Evolutionary conservation across 2,329 filamentous ascomycete species (phyloP).

Genomic region (Neonectria coccinea): DNA sequence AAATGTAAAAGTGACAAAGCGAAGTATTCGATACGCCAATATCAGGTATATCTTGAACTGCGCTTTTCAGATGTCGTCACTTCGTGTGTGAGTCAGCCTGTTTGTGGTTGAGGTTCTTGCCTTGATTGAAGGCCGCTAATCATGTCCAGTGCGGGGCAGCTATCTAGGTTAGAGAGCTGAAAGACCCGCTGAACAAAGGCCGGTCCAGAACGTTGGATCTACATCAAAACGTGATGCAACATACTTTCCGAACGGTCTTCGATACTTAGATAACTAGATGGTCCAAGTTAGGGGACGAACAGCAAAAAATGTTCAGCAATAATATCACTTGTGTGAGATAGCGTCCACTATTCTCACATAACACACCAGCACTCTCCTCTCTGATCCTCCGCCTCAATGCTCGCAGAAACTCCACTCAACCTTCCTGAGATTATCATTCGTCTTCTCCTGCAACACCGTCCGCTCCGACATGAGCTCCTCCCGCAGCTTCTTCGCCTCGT

Average conservation of each 20-base stretch:
- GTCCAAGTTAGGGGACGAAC: no score
- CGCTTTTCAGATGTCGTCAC: background rate
- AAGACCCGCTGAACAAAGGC: constrained; percentile 1
- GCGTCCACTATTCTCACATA: no score
- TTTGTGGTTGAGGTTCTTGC: background rate
- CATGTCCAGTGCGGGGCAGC: background rate
- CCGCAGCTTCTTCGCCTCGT: constrained; percentile 41
- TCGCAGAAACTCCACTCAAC: constrained; percentile 44
- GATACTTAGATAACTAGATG: no score
- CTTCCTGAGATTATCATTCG: constrained; percentile 4
- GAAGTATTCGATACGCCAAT: background rate
- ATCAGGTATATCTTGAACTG: background rate
- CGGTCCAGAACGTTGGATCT: background rate
- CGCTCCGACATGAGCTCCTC: constrained; percentile 47
- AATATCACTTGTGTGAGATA: no score
- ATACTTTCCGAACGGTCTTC: no score
- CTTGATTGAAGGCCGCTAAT: background rate
- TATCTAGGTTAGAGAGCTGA: background rate
- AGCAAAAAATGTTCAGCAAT: no score
- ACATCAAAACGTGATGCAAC: background rate
- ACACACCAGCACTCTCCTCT: no score
- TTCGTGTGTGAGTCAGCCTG: constrained; percentile 1
- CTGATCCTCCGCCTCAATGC: constrained; percentile 29
- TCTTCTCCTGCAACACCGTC: constrained; percentile 21
- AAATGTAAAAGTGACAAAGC: no score